A percentile compares a stretch with the other conserved stretches of the same genome.
Conservation (phyloP, 768 basidiomycete genomes). For the Lenzites betulinus region DNA sequence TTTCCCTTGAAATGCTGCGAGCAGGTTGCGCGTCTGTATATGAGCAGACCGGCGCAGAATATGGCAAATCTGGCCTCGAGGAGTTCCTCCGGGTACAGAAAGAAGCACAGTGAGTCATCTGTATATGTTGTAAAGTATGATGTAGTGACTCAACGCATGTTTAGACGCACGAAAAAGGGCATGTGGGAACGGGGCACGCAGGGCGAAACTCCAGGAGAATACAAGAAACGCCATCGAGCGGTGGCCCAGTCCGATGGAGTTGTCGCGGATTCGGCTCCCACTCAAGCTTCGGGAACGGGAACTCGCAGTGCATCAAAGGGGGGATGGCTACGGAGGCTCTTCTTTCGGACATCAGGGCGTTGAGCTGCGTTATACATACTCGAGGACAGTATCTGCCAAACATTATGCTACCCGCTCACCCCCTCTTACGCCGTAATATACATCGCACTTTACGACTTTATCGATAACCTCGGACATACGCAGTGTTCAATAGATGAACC, state of each 20-base stretch:
- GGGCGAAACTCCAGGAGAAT: conserved; percentile 75
- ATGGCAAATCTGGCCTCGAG: conserved; percentile 70
- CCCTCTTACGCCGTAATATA: too few relatives aligned
- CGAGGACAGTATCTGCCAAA: too few relatives aligned
- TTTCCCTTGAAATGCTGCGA: conserved; percentile 75
- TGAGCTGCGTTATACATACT: too few relatives aligned
- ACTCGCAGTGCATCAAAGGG: background rate
- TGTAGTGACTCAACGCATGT: background rate
- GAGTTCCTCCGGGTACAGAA: conserved; percentile 61
- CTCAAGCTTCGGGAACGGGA: background rate
- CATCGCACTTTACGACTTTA: too few relatives aligned
- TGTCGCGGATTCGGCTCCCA: background rate
- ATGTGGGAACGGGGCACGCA: conserved; percentile 66
- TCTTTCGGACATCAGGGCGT: background rate
- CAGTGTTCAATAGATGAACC: too few relatives aligned
- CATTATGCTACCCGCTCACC: too few relatives aligned
- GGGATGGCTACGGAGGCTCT: background rate
- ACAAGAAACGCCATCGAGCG: conserved; percentile 62
- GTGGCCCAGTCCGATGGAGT: background rate
- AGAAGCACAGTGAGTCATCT: conserved; percentile 25
- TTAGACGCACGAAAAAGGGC: conserved; percentile 62
- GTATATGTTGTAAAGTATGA: background rate
- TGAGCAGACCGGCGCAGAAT: conserved; percentile 76
- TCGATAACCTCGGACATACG: too few relatives aligned
- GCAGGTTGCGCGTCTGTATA: conserved; percentile 80